Percentiles rank a stretch among this genome's conserved stretches.
Conservation (phyloP, 495 filamentous ascomycete species). For the Pyrenula massariospora region DNA sequence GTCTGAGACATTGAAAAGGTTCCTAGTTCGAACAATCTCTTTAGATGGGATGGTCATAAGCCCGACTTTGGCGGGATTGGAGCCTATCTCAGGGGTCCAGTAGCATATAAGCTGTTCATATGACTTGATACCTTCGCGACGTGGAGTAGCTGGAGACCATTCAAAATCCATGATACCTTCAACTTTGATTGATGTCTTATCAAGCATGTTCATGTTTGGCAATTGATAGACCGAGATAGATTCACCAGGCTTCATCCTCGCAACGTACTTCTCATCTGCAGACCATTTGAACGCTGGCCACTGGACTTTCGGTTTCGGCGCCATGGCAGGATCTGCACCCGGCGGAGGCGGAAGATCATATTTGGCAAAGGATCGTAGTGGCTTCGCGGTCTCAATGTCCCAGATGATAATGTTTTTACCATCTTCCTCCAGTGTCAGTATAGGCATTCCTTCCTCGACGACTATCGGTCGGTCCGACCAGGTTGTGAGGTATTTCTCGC, state of each 20-base stretch:
- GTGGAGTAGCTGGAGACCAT: slow-evolving; percentile 77
- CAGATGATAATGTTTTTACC: slow-evolving; percentile 99
- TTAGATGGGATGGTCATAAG: slow-evolving; percentile 95
- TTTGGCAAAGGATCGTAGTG: slow-evolving; percentile 82
- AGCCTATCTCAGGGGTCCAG: slow-evolving; percentile 97
- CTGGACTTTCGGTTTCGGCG: slow-evolving; percentile 81
- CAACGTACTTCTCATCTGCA: slow-evolving; percentile 91
- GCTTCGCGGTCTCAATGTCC: slow-evolving; percentile 86
- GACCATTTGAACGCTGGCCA: slow-evolving; percentile 99
- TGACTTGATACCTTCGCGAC: slow-evolving; percentile 67
- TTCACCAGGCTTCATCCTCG: slow-evolving; percentile 74
- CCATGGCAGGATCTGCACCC: slow-evolving; percentile 45
- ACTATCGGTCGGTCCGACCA: slow-evolving; percentile 90
- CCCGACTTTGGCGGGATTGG: slow-evolving; percentile 93
- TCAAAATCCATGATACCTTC: slow-evolving; percentile 97
- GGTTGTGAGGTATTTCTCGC: slow-evolving; percentile 86
- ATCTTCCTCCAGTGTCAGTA: slow-evolving; percentile 77
- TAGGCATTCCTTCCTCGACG: slow-evolving; percentile 76
- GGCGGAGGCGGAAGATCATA: slow-evolving; percentile 58
- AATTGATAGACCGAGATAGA: slow-evolving; percentile 92
- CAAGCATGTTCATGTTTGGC: slow-evolving; percentile 80
- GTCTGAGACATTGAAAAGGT: slow-evolving; percentile 94
- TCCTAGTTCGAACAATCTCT: slow-evolving; percentile 82
- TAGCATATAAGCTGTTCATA: slow-evolving; percentile 96
- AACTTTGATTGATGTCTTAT: slow-evolving; percentile 83